phyloP scores from a whole-genome alignment of 202 grass and related monocot genomes.

The Zoysia matrella region DNA sequence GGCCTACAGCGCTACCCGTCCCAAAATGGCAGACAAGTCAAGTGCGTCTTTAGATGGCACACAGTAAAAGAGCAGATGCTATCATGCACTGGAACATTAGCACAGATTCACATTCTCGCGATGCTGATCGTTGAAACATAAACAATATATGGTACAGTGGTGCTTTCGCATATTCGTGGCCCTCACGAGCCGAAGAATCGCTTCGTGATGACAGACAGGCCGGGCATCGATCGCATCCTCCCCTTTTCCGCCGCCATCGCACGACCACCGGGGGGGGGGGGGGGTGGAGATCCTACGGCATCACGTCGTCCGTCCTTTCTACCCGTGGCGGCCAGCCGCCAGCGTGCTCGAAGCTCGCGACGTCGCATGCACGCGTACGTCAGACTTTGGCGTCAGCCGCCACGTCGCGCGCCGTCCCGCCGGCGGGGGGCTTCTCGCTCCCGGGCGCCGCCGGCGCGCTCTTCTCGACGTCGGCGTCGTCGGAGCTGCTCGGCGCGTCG shows the following conservation, averaged over 20 bases:
- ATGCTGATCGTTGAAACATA: neutral
- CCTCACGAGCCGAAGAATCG: neutral
- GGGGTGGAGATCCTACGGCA: too few relatives aligned
- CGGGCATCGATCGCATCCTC: neutral
- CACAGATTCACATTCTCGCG: neutral
- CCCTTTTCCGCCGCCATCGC: slow-evolving; percentile 9
- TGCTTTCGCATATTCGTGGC: neutral
- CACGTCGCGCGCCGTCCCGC: neutral
- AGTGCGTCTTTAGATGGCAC: neutral
- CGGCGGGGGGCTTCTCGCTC: neutral
- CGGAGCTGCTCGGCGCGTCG: neutral
- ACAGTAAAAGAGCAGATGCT: neutral
- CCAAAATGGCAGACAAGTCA: neutral
- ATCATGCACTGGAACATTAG: neutral
- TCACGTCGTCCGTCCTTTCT: neutral
- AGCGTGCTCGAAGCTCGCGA: too few relatives aligned
- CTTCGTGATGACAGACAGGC: too few relatives aligned
- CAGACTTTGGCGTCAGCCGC: slow-evolving; percentile 29
- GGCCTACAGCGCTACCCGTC: neutral
- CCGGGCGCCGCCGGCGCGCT: neutral
- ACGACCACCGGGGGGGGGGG: neutral
- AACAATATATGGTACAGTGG: neutral
- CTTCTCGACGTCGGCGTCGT: neutral
- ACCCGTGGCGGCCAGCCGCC: too few relatives aligned
- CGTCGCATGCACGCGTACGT: neutral